A percentile compares a stretch with the other conserved stretches of the same genome.
Conservation (phyloP, 768 basidiomycete genomes). For the Gloeostereum incarnatum region DNA sequence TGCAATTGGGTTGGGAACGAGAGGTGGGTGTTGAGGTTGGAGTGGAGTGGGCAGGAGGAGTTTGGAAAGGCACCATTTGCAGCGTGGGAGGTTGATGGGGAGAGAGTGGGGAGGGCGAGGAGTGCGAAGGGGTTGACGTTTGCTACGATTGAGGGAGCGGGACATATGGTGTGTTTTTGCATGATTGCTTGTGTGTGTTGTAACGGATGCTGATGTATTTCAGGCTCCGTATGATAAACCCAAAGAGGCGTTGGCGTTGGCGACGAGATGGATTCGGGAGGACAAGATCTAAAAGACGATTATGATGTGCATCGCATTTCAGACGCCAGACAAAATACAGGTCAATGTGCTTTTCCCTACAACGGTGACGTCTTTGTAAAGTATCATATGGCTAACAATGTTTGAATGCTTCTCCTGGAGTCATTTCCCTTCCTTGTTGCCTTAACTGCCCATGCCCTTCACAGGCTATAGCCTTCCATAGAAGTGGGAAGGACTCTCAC, state of each 20-base stretch:
- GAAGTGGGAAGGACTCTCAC: too few relatives aligned
- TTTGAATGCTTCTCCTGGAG: too few relatives aligned
- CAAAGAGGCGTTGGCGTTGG: not conserved
- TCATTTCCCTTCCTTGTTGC: too few relatives aligned
- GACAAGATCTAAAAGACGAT: too few relatives aligned
- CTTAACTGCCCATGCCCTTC: too few relatives aligned
- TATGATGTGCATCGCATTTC: too few relatives aligned
- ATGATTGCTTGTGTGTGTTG: not conserved
- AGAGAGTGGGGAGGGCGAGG: constrained; percentile 27
- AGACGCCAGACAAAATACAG: too few relatives aligned
- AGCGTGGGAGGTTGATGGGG: constrained; percentile 51
- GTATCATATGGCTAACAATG: too few relatives aligned
- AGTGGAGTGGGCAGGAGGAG: constrained; percentile 57
- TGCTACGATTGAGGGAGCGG: constrained; percentile 55
- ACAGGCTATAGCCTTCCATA: too few relatives aligned
- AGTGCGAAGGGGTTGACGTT: constrained; percentile 48
- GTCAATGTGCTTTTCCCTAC: too few relatives aligned
- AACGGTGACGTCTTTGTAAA: too few relatives aligned
- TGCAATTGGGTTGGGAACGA: constrained; percentile 75
- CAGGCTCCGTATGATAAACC: not conserved
- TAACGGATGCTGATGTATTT: not conserved
- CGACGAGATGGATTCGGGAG: not conserved
- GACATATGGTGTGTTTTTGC: constrained; percentile 51
- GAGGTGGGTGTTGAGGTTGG: constrained; percentile 57
- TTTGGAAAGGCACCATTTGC: constrained; percentile 31